Conservation (phyloP, 805 yeast species). For the Blastobotrys attinorum region DNA sequence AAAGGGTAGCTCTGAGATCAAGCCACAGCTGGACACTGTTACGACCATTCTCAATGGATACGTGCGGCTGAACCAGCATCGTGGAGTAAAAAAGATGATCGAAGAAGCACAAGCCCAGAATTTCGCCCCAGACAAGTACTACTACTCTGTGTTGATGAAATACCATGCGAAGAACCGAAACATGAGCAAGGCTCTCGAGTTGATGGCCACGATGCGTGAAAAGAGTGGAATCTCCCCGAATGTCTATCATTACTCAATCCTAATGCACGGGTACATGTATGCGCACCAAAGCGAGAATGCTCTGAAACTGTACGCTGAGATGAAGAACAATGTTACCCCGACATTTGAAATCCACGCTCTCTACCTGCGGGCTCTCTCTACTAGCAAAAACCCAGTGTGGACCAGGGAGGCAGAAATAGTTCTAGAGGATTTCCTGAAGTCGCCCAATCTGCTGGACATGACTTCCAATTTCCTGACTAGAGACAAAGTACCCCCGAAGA, state of each 20-base stretch:
- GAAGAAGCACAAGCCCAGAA: slow-evolving; percentile 21
- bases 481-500: slow-evolving; percentile 19
- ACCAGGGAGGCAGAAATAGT: slow-evolving; percentile 10
- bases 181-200: slow-evolving; percentile 29
- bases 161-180: slow-evolving; percentile 30
- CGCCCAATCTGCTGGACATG: slow-evolving; percentile 21
- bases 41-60: slow-evolving; percentile 20
- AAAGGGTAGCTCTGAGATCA: slow-evolving; percentile 6
- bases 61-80: slow-evolving; percentile 11
- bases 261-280: slow-evolving; percentile 16
- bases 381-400: not conserved
- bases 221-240: slow-evolving; percentile 7
- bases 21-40: slow-evolving; percentile 18
- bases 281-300: slow-evolving; percentile 12
- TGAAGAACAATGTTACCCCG: slow-evolving; percentile 15
- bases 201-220: slow-evolving; percentile 22
- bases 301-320: slow-evolving; percentile 10
- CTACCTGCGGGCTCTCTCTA: slow-evolving; percentile 16
- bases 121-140: slow-evolving; percentile 23
- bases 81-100: slow-evolving; percentile 16
- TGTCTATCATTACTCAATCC: slow-evolving; percentile 21
- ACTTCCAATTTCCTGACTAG: slow-evolving; percentile 21
- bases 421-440: slow-evolving; percentile 10
- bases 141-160: slow-evolving; percentile 26
- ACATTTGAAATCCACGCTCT: slow-evolving; percentile 18